Evolutionary conservation across 139 green algal species (phyloP).

Genomic region (Tetradesmus obliquus): DNA sequence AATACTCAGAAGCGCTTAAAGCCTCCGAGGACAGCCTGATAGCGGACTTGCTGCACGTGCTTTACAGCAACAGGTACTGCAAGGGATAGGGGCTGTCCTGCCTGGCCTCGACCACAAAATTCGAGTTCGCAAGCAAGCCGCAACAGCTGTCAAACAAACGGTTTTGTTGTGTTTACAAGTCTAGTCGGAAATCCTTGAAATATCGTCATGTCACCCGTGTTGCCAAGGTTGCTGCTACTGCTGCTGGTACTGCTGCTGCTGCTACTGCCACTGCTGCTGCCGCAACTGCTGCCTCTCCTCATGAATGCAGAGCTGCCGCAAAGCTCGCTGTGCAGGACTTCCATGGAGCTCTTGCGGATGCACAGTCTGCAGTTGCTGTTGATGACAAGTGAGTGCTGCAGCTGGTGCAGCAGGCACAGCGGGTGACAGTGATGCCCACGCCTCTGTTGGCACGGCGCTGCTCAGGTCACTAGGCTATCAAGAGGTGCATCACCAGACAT

Average conservation of each 20-base stretch:
- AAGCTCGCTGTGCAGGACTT: slow-evolving; percentile 30
- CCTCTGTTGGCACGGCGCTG: too few relatives aligned
- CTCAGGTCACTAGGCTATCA: too few relatives aligned
- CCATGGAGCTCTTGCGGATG: slow-evolving; percentile 13
- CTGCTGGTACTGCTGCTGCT: too few relatives aligned
- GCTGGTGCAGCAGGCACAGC: neutral
- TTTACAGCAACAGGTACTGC: slow-evolving; percentile 37
- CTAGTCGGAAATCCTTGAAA: too few relatives aligned
- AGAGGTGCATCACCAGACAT: too few relatives aligned
- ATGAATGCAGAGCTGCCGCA: slow-evolving; percentile 11
- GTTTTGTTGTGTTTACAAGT: too few relatives aligned
- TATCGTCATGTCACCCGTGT: too few relatives aligned
- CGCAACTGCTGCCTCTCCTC: neutral
- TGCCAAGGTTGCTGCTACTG: too few relatives aligned
- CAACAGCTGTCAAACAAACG: too few relatives aligned
- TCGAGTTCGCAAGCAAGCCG: too few relatives aligned
- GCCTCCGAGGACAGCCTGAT: neutral
- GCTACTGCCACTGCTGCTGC: neutral
- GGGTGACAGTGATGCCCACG: too few relatives aligned
- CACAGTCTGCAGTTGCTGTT: slow-evolving; percentile 23
- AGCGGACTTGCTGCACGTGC: neutral
- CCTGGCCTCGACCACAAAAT: neutral
- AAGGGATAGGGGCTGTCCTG: neutral
- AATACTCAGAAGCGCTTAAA: neutral
- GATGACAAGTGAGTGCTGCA: slow-evolving; percentile 18